These are phyloP conservation scores for Chondrus crispus DNA, from an alignment of 23 red algal genomes.

Conservation along the genomic window DNA sequence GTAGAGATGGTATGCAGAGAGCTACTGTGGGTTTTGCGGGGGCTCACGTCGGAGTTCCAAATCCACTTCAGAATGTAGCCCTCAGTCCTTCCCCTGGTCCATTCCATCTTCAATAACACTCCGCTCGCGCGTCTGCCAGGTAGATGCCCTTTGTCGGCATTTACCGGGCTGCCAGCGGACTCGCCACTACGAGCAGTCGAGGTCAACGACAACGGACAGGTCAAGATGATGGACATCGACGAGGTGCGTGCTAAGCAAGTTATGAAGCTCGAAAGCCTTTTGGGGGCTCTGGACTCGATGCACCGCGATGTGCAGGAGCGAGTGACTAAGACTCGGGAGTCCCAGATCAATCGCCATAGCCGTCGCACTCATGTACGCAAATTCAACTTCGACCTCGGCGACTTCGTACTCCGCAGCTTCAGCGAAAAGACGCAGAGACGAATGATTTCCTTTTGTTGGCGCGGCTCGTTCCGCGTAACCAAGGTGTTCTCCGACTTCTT, in stretches of 20 bases:
- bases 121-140: background rate
- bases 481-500: background rate
- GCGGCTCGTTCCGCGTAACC: background rate
- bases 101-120: background rate
- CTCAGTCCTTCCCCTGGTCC: background rate
- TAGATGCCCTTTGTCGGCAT: background rate
- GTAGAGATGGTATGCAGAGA: background rate
- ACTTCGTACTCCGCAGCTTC: background rate
- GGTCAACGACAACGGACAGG: background rate
- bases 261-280: background rate
- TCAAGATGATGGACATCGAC: background rate
- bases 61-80: background rate
- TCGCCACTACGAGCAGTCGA: background rate
- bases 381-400: background rate
- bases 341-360: background rate
- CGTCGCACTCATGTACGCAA: background rate
- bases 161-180: background rate
- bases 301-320: background rate
- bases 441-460: background rate
- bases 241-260: background rate
- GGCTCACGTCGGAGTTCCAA: background rate
- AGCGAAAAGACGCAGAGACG: background rate
- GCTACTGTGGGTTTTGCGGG: background rate
- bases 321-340: background rate
- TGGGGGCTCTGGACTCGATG: background rate